These are phyloP conservation scores for Nephelium lappaceum DNA, from an alignment of 345 rosid species.

Conservation along the genomic window DNA sequence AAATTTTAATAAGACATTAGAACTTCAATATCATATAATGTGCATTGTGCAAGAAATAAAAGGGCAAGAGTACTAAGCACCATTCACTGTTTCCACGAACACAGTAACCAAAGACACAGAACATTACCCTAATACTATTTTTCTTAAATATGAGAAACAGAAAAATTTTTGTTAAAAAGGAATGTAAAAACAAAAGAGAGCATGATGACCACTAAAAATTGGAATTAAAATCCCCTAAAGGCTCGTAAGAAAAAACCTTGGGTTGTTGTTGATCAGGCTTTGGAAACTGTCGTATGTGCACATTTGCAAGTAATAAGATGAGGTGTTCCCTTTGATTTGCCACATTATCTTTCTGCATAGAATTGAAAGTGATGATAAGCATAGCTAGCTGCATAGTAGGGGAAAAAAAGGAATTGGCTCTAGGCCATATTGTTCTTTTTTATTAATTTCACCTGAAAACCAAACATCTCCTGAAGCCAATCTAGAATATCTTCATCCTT, in stretches of 20 bases:
- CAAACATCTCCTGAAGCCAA: constrained; percentile 99
- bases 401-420: background rate
- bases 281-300: constrained; percentile 91
- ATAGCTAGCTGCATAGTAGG: background rate
- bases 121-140: too few relatives aligned
- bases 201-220: background rate
- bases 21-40: background rate
- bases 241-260: constrained; percentile 59
- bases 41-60: background rate
- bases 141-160: background rate
- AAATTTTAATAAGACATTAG: background rate
- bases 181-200: background rate
- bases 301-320: constrained; percentile 94
- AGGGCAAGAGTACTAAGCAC: background rate
- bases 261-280: constrained; percentile 98
- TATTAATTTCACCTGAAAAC: constrained; percentile 75
- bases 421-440: background rate
- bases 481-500: constrained; percentile 92
- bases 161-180: background rate
- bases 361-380: constrained; percentile 14
- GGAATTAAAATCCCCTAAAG: background rate
- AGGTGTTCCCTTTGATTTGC: constrained; percentile 99
- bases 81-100: background rate
- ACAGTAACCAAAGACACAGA: background rate
- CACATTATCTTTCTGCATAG: constrained; percentile 87